Percentiles rank a stretch among this genome's conserved stretches.
Conservation (phyloP, 2,329 filamentous ascomycete species). For the Graphilbum fragrans region DNA sequence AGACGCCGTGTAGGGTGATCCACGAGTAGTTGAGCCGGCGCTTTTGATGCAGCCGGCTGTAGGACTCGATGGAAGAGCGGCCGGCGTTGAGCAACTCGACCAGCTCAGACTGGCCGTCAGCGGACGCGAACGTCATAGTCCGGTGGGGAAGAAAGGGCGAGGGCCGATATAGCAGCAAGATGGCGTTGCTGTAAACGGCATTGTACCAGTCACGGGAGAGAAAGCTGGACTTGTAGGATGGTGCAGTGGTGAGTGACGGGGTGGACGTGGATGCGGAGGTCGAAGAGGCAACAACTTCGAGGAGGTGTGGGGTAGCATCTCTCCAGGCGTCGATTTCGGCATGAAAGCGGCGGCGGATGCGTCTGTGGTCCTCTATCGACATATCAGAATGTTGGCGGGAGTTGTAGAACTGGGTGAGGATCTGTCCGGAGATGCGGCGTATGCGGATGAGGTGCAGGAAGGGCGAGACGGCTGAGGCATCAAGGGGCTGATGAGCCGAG, state of each 20-base stretch:
- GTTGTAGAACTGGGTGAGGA: slow-evolving; percentile 1
- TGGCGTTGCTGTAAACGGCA: slow-evolving; percentile 7
- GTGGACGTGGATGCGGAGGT: background rate
- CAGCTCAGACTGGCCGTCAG: slow-evolving; percentile 3
- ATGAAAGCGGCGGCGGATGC: slow-evolving; percentile 1
- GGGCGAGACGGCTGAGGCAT: slow-evolving; percentile 1
- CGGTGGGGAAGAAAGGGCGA: slow-evolving; percentile 5
- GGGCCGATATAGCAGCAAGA: slow-evolving; percentile 7
- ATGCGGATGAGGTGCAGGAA: slow-evolving; percentile 9
- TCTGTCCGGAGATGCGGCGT: slow-evolving; percentile 4
- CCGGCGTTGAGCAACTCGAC: background rate
- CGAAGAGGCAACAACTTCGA: background rate
- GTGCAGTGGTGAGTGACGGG: background rate
- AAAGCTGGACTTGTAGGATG: slow-evolving; percentile 3
- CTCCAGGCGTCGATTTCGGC: background rate
- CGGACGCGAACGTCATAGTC: background rate
- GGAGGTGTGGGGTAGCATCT: background rate
- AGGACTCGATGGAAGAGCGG: slow-evolving; percentile 3
- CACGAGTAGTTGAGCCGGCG: slow-evolving; percentile 12
- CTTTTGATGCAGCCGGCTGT: slow-evolving; percentile 6
- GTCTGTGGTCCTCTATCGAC: background rate
- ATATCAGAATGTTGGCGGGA: background rate
- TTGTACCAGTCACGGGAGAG: slow-evolving; percentile 3
- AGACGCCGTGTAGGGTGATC: slow-evolving; percentile 11
- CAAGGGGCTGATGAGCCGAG: background rate